These are phyloP conservation scores for Cicer yamashitae DNA, from an alignment of 306 rosid species.

Conservation along the genomic window DNA sequence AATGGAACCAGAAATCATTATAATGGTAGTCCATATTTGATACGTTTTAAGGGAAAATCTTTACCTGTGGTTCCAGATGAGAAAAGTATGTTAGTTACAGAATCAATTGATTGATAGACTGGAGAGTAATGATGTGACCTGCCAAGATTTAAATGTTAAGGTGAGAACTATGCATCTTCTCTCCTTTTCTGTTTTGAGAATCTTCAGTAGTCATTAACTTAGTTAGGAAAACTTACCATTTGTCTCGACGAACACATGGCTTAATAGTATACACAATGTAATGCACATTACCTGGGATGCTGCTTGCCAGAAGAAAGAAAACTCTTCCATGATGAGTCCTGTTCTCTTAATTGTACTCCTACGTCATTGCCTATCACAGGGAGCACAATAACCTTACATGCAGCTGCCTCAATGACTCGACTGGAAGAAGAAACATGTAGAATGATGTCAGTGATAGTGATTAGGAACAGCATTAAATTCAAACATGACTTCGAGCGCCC, in stretches of 20 bases:
- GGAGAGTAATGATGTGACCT: slow-evolving; percentile 69
- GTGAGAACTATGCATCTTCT: slow-evolving; percentile 36
- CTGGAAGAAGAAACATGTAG: slow-evolving; percentile 53
- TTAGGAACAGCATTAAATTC: slow-evolving; percentile 1
- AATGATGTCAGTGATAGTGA: slow-evolving; percentile 21
- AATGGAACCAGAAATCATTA: slow-evolving; percentile 34
- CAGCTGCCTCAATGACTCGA: slow-evolving; percentile 73
- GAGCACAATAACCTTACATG: slow-evolving; percentile 72
- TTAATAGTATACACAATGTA: slow-evolving; percentile 2
- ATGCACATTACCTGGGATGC: slow-evolving; percentile 54
- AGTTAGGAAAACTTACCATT: slow-evolving; percentile 4
- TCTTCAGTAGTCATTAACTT: slow-evolving; percentile 14
- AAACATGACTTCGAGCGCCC: slow-evolving; percentile 18
- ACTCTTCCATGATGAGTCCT: slow-evolving; percentile 70
- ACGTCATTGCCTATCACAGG: slow-evolving; percentile 66
- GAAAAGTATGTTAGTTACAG: slow-evolving; percentile 80
- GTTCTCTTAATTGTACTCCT: slow-evolving; percentile 63
- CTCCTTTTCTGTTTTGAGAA: neutral
- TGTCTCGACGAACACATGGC: slow-evolving; percentile 8
- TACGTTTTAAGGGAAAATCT: slow-evolving; percentile 24
- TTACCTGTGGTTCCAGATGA: slow-evolving; percentile 98
- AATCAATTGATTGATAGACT: slow-evolving; percentile 64
- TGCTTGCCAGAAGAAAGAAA: slow-evolving; percentile 64
- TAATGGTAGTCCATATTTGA: neutral
- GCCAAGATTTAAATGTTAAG: slow-evolving; percentile 45